A percentile compares a stretch with the other conserved stretches of the same genome.
These are phyloP conservation scores for Halophytophthora batemanensis DNA, from an alignment of 352 stramenopile species.

Conservation along the genomic window DNA sequence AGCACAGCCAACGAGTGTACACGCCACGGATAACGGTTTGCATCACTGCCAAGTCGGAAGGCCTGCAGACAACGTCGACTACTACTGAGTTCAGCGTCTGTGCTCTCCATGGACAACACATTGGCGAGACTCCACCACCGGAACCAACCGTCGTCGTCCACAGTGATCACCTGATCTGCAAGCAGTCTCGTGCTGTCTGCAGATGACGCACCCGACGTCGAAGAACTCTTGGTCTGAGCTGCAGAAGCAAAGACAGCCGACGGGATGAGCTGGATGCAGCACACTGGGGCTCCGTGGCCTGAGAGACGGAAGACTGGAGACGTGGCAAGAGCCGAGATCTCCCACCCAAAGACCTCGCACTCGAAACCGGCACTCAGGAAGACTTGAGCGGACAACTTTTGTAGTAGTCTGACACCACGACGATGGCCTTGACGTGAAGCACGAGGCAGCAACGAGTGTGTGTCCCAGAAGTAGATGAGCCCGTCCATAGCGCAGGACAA, in stretches of 20 bases:
- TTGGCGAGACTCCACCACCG: slow-evolving; percentile 79
- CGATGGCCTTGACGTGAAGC: slow-evolving; percentile 55
- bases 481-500: slow-evolving; percentile 77
- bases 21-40: slow-evolving; percentile 59
- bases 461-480: slow-evolving; percentile 75
- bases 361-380: slow-evolving; percentile 78
- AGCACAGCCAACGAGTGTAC: slow-evolving; percentile 61
- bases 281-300: slow-evolving; percentile 64
- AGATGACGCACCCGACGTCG: slow-evolving; percentile 10
- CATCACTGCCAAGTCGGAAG: slow-evolving; percentile 62
- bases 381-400: slow-evolving; percentile 60
- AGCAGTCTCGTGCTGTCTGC: slow-evolving; percentile 20
- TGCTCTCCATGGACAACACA: slow-evolving; percentile 63
- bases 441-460: slow-evolving; percentile 40
- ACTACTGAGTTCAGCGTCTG: slow-evolving; percentile 47
- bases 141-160: slow-evolving; percentile 82
- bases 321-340: slow-evolving; percentile 57
- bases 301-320: slow-evolving; percentile 67
- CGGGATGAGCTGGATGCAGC: slow-evolving; percentile 64
- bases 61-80: slow-evolving; percentile 57
- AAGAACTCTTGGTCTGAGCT: slow-evolving; percentile 14
- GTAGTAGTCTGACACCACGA: slow-evolving; percentile 54
- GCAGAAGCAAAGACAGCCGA: slow-evolving; percentile 26
- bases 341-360: slow-evolving; percentile 70
- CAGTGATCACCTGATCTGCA: slow-evolving; percentile 65